These are phyloP conservation scores for Paraconiothyrium brasiliense DNA, from an alignment of 2,329 filamentous ascomycete species.

Conservation along the genomic window DNA sequence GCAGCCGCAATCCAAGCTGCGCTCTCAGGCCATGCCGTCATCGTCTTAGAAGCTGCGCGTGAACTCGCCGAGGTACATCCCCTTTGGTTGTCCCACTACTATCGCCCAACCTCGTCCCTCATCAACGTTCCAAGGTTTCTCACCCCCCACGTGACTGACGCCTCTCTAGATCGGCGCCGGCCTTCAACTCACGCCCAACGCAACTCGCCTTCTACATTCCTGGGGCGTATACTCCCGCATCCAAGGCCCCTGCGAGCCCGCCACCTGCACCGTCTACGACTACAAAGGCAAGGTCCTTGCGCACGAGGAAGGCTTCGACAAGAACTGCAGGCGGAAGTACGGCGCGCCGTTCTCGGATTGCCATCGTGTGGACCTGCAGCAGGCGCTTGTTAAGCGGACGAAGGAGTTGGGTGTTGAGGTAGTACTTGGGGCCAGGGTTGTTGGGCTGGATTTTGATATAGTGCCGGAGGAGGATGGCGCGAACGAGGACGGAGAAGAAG, in stretches of 20 bases:
- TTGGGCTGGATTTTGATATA: conserved; percentile 58
- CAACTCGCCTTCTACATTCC: conserved; percentile 59
- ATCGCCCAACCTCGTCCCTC: too few relatives aligned
- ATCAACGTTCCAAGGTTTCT: too few relatives aligned
- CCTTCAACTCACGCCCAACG: conserved; percentile 50
- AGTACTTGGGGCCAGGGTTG: conserved; percentile 59
- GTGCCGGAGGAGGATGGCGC: background rate
- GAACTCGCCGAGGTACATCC: conserved; percentile 54
- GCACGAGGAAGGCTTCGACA: conserved; percentile 61
- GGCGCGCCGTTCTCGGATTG: conserved; percentile 66
- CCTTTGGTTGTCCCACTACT: background rate
- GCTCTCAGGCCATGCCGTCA: conserved; percentile 51
- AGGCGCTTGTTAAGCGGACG: conserved; percentile 62
- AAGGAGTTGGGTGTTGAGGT: conserved; percentile 63
- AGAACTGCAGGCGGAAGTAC: conserved; percentile 64
- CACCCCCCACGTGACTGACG: background rate
- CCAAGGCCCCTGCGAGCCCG: conserved; percentile 54
- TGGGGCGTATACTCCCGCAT: conserved; percentile 62
- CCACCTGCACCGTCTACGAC: conserved; percentile 60
- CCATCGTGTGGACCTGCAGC: conserved; percentile 71
- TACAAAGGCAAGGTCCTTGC: conserved; percentile 62
- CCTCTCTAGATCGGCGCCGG: conserved; percentile 44
- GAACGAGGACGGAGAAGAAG: background rate
- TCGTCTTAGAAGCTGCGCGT: conserved; percentile 53
- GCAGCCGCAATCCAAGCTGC: conserved; percentile 51